Base-by-base conservation (phyloP, 352 stramenopile species). In the Pythium sp. region DNA sequence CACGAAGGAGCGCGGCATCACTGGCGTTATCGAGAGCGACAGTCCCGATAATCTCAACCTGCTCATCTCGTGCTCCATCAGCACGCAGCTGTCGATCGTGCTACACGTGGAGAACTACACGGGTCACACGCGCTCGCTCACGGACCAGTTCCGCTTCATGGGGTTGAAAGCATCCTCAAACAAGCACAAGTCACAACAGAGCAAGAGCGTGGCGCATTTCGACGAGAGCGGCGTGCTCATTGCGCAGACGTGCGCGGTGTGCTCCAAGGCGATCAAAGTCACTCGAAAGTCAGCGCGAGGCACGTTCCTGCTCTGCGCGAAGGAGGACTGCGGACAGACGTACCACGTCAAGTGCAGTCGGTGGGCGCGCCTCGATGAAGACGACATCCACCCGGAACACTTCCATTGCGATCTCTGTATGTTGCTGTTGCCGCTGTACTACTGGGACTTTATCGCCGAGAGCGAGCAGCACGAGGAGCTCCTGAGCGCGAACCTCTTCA, bases 281-380 rank as follows among this genome's bases (percentile, higher is more conserved):
- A 65, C 64, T 32, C 60, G 66, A 46, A 75, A 72, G 26, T 58
- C 65, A 5, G 74, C 60, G 24, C 69, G 65, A 22, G 30, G 53
- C 3, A 65, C 57, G 4, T 85, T 73, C 30, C 56, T 93, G 20
- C 59, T 76, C 32, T 93, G 85, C 34, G 74, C 77, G 2, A 70
- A 67, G 28, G 77, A 86, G 24, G 73, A 73, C 20, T 93, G 85
- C 58, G 77, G 72, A 0, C 81, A 92, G 67, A 82, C 78, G 24
- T 89, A 82, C 57, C 85, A 93, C 59, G 56, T 88, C 9, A 47
- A 58, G n/a, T 93, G 85, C 72, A 92, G 82, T 75, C 83, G 83
- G 1, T 93, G 85, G 85, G 72, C 72, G 1, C 57, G 30, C 8
- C 68, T 93, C 6, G 66, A 72, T 0, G 65, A 74, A 36, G 71